phyloP scores from a whole-genome alignment of 495 filamentous ascomycete species.

The Talaromyces thailandensis region DNA sequence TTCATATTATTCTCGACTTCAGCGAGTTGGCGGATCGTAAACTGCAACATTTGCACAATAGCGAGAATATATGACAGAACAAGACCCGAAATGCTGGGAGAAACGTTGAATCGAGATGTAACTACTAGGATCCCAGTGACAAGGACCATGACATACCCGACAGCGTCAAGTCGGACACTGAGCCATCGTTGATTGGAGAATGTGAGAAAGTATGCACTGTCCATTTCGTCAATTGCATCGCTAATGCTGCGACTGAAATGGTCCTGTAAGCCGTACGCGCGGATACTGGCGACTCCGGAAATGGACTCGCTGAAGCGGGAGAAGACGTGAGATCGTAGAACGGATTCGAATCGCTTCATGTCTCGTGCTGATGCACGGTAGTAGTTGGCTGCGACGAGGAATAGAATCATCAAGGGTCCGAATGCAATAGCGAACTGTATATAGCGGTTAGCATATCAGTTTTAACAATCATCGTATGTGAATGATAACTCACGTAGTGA shows the following conservation, averaged over 20 bases:
- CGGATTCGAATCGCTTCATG: constrained; percentile 87
- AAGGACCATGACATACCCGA: constrained; percentile 76
- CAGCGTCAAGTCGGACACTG: constrained; percentile 70
- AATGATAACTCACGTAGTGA: constrained; percentile 61
- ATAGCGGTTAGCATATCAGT: not conserved
- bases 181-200: constrained; percentile 94
- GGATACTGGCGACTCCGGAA: constrained; percentile 72
- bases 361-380: constrained; percentile 87
- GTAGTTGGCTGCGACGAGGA: constrained; percentile 77
- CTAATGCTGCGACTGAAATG: constrained; percentile 63
- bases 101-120: constrained; percentile 81
- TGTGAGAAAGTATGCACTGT: constrained; percentile 87
- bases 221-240: constrained; percentile 76
- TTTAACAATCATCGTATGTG: no score
- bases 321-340: constrained; percentile 79
- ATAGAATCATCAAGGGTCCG: constrained; percentile 68
- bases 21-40: constrained; percentile 86
- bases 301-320: constrained; percentile 88
- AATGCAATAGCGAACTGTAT: constrained; percentile 73
- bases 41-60: constrained; percentile 95
- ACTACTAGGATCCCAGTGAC: constrained; percentile 85
- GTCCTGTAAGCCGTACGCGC: constrained; percentile 74
- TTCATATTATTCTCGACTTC: constrained; percentile 99
- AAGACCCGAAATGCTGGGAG: constrained; percentile 75
- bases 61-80: constrained; percentile 87